Base-by-base conservation (phyloP, 768 basidiomycete genomes). In the Suillus decipiens region DNA sequence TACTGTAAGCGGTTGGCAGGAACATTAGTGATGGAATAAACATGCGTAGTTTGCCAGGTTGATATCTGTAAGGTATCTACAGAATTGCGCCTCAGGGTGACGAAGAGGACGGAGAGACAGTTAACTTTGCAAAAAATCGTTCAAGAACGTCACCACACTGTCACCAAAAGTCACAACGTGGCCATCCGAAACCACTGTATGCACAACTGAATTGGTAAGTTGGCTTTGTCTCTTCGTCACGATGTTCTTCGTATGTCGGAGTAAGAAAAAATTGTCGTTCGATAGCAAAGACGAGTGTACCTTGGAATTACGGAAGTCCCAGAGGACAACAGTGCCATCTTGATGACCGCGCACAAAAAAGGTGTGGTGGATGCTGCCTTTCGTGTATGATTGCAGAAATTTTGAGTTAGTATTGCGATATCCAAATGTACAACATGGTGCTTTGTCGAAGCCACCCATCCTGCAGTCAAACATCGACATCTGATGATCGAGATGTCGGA, bases 301-400 rank as follows among this genome's bases (percentile, higher is more conserved):
- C 77, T 80, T 79, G 15, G 63, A 66, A 58, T 82, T 81, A 36
- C 84, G 77, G 71, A 78, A 81, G 68, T 86, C 85, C 82, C 83
- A 84, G 34, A 83, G 67, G 14, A 77, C 68, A 34, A 84, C 75
- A 34, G 65, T 66, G 19, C 81, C 80, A 65, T 85, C 83, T 39
- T 73, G 72, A 68, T 75, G 82, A 19, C 81, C 81, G 62, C 78
- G 80, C 42, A 77, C 79, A 70, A 83, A 85, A 63, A 80, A 75
- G 59, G 73, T 75, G 62, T 72, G 73, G 67, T 70, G 69, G 55
- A 71, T 77, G 68, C 75, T 80, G 64, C 84, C 83, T 60, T 78
- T 76, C 45, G 72, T 73, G 62, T 74, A 76, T 37, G 72, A 68
- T 37, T 66, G 64, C 39, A 70, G 58, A 60, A 71, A 67, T 47